Evolutionary conservation across 345 rosid genomes (phyloP), one percentile per base, ranked within the genome.

Genomic region (Eucalyptus cloeziana): DNA sequence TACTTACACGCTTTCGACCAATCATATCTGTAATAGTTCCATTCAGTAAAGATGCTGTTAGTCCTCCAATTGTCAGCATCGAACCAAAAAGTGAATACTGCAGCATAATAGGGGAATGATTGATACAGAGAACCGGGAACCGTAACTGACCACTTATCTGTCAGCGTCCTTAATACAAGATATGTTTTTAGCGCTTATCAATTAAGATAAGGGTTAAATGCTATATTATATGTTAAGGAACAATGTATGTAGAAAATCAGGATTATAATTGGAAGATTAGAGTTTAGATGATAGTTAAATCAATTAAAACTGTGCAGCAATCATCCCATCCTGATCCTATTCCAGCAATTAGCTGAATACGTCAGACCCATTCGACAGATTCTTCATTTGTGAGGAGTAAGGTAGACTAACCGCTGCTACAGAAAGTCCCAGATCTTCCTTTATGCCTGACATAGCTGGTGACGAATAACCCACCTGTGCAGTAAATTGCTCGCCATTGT

Each of bases 381-480:
- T 76, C 30, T 37, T 37, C 47, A 40, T 76, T 40, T 11, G 27
- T 21, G 27, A 76, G 83, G 81, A 76, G 47, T 43, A 87, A 45
- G 69, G 80, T 7, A 49, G 21, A 89, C 93, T 87, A 86, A 92
- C 93, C 51, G 25, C 76, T 4, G 92, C 91, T 4, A 88, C 49
- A 86, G 94, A 92, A 86, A 94, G 93, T 30, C 86, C 91, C 16
- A 94, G 79, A 37, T 94, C 95, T 54, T 89, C 86, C 89, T 79
- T 86, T 79, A 94, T 92, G 89, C 91, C 95, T 40, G 91, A 87
- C 87, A 92, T 92, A 80, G 91, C 91, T 80, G 91, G 91, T 31
- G 95, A 92, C 60, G 94, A 91, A 88, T 91, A 94, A 62, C 94
- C 94, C 24, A 11, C 52, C 95, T 94, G 88, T 40, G 60, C 83